A percentile compares a stretch with the other conserved stretches of the same genome.
These are phyloP conservation scores for Xylaria sp. DNA, from an alignment of 2,329 filamentous ascomycete species.

Conservation along the genomic window DNA sequence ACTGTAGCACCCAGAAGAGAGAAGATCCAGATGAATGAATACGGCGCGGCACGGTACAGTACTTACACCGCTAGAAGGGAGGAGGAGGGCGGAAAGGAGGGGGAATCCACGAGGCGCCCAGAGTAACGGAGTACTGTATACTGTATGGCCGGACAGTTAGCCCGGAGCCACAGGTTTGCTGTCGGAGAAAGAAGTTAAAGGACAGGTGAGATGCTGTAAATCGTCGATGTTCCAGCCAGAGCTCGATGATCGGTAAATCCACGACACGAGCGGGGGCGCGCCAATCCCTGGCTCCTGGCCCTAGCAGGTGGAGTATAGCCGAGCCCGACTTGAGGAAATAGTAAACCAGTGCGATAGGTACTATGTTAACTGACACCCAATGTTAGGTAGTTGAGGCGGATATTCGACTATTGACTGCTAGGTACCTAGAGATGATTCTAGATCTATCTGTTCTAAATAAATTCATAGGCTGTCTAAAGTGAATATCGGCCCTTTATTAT, in stretches of 20 bases:
- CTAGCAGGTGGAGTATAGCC: slow-evolving; percentile 12
- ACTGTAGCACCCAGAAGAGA: neutral
- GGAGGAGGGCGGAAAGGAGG: neutral
- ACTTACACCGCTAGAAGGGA: slow-evolving; percentile 28
- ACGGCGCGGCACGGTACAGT: too few species aligned
- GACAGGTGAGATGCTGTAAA: neutral
- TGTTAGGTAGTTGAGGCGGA: neutral
- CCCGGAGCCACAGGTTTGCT: slow-evolving; percentile 7
- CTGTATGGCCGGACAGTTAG: neutral
- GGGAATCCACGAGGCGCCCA: neutral
- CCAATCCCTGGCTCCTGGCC: slow-evolving; percentile 12
- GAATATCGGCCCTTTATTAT: neutral
- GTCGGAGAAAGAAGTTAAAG: too few species aligned
- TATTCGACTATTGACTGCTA: neutral
- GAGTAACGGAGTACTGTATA: too few species aligned
- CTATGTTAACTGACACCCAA: neutral
- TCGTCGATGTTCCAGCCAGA: slow-evolving; percentile 36
- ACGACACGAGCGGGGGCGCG: slow-evolving; percentile 22
- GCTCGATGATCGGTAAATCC: slow-evolving; percentile 33
- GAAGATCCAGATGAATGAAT: too few species aligned
- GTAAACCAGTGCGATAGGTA: neutral
- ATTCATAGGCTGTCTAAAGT: neutral
- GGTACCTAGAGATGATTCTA: neutral
- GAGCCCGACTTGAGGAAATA: neutral
- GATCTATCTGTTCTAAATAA: too few species aligned